A percentile compares a stretch with the other conserved stretches of the same genome.
phyloP scores from a whole-genome alignment of 1,284 basidiomycete species.

The Boletellus deceptivus region DNA sequence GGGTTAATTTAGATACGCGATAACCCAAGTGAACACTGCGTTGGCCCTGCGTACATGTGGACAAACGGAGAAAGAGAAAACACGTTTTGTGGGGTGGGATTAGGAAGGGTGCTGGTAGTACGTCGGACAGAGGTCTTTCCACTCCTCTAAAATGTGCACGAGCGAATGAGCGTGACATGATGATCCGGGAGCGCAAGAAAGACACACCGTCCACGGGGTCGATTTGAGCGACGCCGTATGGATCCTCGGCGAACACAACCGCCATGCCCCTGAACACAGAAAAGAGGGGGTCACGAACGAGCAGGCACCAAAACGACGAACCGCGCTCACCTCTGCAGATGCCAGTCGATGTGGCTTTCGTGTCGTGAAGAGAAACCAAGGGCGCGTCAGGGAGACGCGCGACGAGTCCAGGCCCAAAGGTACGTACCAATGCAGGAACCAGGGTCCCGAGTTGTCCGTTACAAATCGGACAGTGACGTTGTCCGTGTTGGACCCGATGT shows the following conservation, averaged over 20 bases:
- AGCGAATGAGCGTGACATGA: not conserved
- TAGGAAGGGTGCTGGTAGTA: not conserved
- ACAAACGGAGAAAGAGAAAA: not conserved
- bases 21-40: no score
- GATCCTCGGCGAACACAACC: conserved; percentile 40
- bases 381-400: no score
- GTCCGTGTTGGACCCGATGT: conserved; percentile 32
- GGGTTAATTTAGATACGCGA: no score
- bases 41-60: not conserved
- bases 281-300: not conserved
- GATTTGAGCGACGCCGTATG: conserved; percentile 17
- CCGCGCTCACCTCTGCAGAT: conserved; percentile 24
- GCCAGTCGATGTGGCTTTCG: conserved; percentile 35
- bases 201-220: conserved; percentile 19
- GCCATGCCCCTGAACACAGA: conserved; percentile 34
- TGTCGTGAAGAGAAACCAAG: no score
- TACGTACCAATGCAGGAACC: conserved; percentile 33
- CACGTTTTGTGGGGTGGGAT: not conserved
- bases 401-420: no score
- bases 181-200: not conserved
- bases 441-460: conserved; percentile 38
- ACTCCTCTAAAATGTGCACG: not conserved
- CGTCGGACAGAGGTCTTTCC: conserved; percentile 1
- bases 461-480: conserved; percentile 43
- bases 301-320: not conserved